Evolutionary conservation across 768 basidiomycete genomes (phyloP).

Genomic region (Hygrocybe punicea): DNA sequence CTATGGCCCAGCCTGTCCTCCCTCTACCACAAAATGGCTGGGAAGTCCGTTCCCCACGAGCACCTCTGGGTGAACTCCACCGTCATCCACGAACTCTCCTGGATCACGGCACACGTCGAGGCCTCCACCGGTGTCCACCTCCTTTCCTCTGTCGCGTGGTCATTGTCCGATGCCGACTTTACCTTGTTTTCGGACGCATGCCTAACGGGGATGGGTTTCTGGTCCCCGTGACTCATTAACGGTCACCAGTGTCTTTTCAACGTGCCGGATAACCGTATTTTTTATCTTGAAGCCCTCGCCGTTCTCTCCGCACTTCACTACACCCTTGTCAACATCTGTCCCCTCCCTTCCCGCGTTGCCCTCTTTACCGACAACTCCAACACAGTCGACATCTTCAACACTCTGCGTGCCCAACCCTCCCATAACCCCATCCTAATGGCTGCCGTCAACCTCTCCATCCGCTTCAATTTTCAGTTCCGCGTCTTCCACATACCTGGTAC

Average conservation of each 20-base stretch:
- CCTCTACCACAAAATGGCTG: conserved; percentile 29
- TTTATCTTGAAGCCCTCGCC: conserved; percentile 14
- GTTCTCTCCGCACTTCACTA: conserved; percentile 8
- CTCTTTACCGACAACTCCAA: conserved; percentile 18
- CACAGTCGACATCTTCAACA: neutral
- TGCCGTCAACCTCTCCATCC: conserved; percentile 16
- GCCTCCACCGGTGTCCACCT: neutral
- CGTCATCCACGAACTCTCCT: neutral
- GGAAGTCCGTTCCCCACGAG: neutral
- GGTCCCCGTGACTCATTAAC: too few relatives aligned
- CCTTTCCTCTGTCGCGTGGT: neutral
- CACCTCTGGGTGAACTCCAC: neutral
- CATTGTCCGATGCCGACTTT: too few relatives aligned
- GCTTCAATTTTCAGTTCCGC: conserved; percentile 10
- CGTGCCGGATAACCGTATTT: too few relatives aligned
- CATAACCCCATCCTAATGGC: conserved; percentile 27
- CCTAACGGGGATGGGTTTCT: too few relatives aligned
- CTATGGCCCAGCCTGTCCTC: conserved; percentile 23
- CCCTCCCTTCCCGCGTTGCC: conserved; percentile 4
- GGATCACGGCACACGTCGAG: conserved; percentile 1
- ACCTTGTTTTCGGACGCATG: too few relatives aligned
- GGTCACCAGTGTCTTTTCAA: too few relatives aligned
- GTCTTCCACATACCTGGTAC: conserved; percentile 26
- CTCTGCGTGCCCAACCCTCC: conserved; percentile 11
- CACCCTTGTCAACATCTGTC: neutral